Conservation (phyloP, 257 asterid species). For the Forsythia viridissima region DNA sequence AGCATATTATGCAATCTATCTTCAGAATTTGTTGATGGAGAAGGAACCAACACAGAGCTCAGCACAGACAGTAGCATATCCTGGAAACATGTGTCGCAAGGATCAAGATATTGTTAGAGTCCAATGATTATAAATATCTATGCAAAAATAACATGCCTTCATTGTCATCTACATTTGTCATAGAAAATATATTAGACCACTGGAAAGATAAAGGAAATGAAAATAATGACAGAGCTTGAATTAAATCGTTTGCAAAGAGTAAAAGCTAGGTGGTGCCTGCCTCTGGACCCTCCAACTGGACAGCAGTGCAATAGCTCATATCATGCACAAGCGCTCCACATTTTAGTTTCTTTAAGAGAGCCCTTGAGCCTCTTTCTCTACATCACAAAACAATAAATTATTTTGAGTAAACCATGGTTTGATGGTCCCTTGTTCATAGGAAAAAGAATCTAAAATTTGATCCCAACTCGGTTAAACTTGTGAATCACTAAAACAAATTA, state of each 20-base stretch:
- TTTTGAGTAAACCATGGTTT: not conserved
- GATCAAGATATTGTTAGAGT: constrained; percentile 1
- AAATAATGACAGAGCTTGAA: not conserved
- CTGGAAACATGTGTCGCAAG: constrained; percentile 42
- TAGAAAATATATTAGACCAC: constrained; percentile 14
- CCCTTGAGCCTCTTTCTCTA: constrained; percentile 90
- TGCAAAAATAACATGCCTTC: not conserved
- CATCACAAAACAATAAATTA: constrained; percentile 28
- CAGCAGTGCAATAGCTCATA: constrained; percentile 66
- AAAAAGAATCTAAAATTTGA: not conserved
- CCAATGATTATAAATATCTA: constrained; percentile 6
- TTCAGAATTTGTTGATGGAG: constrained; percentile 46
- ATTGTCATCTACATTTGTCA: not conserved
- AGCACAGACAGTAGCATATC: constrained; percentile 52
- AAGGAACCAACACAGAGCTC: constrained; percentile 51
- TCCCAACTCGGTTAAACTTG: constrained; percentile 2
- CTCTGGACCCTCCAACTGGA: constrained; percentile 87
- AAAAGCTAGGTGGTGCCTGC: constrained; percentile 41
- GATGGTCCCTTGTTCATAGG: not conserved
- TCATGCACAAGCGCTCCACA: constrained; percentile 78
- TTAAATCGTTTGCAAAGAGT: not conserved
- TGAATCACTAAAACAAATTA: not conserved
- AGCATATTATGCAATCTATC: constrained; percentile 43
- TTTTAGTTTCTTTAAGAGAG: constrained; percentile 65
- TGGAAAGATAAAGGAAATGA: not conserved